Conservation (phyloP, 1,139 yeast species). For the Debaryomycetaceae sp. region DNA sequence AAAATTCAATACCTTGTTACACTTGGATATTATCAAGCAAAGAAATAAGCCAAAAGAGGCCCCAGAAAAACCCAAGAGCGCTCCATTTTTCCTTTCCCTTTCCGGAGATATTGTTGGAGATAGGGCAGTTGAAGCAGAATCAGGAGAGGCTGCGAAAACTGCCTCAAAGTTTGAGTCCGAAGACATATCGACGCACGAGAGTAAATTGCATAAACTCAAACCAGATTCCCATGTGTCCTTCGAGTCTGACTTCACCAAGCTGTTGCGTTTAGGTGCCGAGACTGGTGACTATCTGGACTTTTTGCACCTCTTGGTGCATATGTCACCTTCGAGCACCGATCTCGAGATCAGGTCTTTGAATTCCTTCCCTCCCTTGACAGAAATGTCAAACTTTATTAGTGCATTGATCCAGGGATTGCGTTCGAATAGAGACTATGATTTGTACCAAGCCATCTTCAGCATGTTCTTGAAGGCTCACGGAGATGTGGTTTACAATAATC, state of each 20-base stretch:
- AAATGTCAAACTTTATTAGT: slow-evolving; percentile 60
- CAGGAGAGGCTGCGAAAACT: slow-evolving; percentile 16
- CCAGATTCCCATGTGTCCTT: slow-evolving; percentile 34
- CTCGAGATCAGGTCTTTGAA: slow-evolving; percentile 81
- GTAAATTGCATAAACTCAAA: slow-evolving; percentile 27
- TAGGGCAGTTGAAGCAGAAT: slow-evolving; percentile 62
- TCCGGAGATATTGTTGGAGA: slow-evolving; percentile 68
- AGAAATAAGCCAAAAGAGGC: slow-evolving; percentile 90
- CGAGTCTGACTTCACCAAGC: slow-evolving; percentile 72
- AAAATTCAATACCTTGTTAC: slow-evolving; percentile 73
- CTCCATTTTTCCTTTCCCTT: slow-evolving; percentile 76
- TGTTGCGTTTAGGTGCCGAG: slow-evolving; percentile 52
- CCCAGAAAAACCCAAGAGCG: slow-evolving; percentile 78
- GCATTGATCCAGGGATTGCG: slow-evolving; percentile 62
- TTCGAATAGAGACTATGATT: slow-evolving; percentile 62
- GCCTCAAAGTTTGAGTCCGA: slow-evolving; percentile 8
- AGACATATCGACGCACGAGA: slow-evolving; percentile 14
- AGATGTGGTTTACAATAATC: slow-evolving; percentile 62
- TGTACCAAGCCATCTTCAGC: slow-evolving; percentile 74
- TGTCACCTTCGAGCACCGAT: slow-evolving; percentile 80
- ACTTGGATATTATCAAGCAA: slow-evolving; percentile 78
- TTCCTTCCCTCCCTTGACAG: slow-evolving; percentile 60
- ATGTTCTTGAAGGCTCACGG: slow-evolving; percentile 77
- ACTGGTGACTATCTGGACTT: slow-evolving; percentile 45
- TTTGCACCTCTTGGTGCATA: slow-evolving; percentile 50